Evolutionary conservation across 371 early-diverging fungal genomes (phyloP).

Genomic region (Syncephalis plumigaleata): DNA sequence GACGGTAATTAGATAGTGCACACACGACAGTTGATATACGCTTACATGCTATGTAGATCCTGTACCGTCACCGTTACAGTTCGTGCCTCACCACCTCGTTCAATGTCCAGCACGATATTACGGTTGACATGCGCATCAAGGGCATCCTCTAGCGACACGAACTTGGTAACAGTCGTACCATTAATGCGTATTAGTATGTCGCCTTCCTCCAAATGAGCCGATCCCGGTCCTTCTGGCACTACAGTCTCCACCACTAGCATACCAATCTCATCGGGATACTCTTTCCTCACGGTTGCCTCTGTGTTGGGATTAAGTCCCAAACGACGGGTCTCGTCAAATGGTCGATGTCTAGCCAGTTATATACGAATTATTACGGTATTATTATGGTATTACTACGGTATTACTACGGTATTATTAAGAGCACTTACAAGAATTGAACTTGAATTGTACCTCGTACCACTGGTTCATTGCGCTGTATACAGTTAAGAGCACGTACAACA

Average conservation of each 20-base stretch:
- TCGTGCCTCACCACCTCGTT: conserved; percentile 57
- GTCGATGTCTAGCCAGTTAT: conserved; percentile 32
- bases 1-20: too few relatives aligned
- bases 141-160: conserved; percentile 62
- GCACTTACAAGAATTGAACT: conserved; percentile 44
- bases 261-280: conserved; percentile 65
- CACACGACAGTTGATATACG: too few relatives aligned
- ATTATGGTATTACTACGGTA: not conserved
- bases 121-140: conserved; percentile 58
- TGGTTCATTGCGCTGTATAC: conserved; percentile 36
- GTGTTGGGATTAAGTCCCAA: conserved; percentile 45
- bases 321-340: conserved; percentile 58
- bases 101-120: conserved; percentile 37
- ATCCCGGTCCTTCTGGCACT: conserved; percentile 69
- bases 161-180: conserved; percentile 57
- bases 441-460: conserved; percentile 87
- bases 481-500: conserved; percentile 58
- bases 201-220: conserved; percentile 56
- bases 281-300: conserved; percentile 48
- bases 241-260: conserved; percentile 72
- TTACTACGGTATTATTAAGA: too few relatives aligned
- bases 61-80: conserved; percentile 34
- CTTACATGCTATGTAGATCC: conserved; percentile 56
- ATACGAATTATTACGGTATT: too few relatives aligned
- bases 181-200: conserved; percentile 75